Percentiles rank a stretch among this genome's conserved stretches.
Evolutionary conservation across 805 yeast species (phyloP).

Genomic region (Starmerella bacillaris): DNA sequence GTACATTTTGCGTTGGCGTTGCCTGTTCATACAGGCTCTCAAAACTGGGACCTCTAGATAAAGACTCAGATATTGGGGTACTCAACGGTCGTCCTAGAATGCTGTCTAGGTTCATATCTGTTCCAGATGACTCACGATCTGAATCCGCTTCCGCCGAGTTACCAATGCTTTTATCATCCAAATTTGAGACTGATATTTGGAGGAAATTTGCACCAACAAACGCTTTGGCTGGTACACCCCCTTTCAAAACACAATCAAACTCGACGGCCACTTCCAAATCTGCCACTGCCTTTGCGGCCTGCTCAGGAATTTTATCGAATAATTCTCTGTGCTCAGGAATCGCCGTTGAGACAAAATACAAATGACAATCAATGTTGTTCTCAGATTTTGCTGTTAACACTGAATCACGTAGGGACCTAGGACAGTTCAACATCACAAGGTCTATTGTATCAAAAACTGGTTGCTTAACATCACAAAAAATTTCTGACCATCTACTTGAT

Average conservation of each 20-base stretch:
- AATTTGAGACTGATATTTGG: background rate
- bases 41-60: too few relatives aligned
- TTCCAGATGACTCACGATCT: too few relatives aligned
- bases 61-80: too few relatives aligned
- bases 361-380: background rate
- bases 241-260: background rate
- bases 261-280: background rate
- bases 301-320: background rate
- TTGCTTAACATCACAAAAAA: background rate
- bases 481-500: background rate
- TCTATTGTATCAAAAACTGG: background rate
- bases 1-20: too few relatives aligned
- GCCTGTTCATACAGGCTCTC: too few relatives aligned
- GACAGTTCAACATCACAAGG: slow-evolving; percentile 2
- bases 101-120: too few relatives aligned
- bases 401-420: background rate
- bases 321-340: background rate
- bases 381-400: background rate
- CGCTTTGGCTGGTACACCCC: background rate
- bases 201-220: background rate
- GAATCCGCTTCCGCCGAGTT: too few relatives aligned
- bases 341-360: background rate
- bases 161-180: too few relatives aligned
- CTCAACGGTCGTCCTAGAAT: too few relatives aligned
- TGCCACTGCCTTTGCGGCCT: background rate